Base-by-base conservation (phyloP, 169 alveolate species). In the Cryptosporidium ryanae region DNA sequence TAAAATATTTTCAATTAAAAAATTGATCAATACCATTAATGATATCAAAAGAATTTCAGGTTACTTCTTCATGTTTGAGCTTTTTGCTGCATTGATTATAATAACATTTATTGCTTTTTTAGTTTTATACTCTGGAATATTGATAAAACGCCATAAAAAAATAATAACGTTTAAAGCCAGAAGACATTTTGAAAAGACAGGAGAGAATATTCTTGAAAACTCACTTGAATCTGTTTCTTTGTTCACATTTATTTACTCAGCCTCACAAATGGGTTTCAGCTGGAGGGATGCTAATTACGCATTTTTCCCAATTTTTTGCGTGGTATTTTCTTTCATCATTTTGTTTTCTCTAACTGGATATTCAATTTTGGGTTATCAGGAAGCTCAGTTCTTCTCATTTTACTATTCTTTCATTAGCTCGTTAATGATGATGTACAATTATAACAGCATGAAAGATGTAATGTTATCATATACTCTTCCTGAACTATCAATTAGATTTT, bases 241-340 rank as follows among this genome's bases (percentile, higher is more conserved):
- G 12, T 59, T 61, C 63, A 76, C 68, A 38, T 76, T 76, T 25
- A 76, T 76, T 70, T 70, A 76, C 44, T 43, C 87, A 1, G 43
- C 87, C 23, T 76, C 87, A 18, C 68, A 59, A 55, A 76, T 52
- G 23, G 87, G 87, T 21, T 76, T 76, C 46, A 76, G 87, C 23
- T 76, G 87, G 87, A 76, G 59, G 23, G 64, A 61, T n/a, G 76
- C 87, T 21, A 76, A 76, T 61, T 59, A 76, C 34, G 71, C 71
- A 5, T 38, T 76, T 32, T 15, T 76, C 23, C 87, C 87, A 10
- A 59, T 61, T 38, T 59, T 76, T 7, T 76, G 59, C 27, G 71
- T 76, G 25, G 59, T 61, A 21, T 23, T 38, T 76, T 59, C 71
- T 32, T 43, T 76, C 29, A 38, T 76, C 27, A 32, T 76, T 1